Conservation (phyloP, 2,329 filamentous ascomycete genomes). For the Ophiostoma sp. region DNA sequence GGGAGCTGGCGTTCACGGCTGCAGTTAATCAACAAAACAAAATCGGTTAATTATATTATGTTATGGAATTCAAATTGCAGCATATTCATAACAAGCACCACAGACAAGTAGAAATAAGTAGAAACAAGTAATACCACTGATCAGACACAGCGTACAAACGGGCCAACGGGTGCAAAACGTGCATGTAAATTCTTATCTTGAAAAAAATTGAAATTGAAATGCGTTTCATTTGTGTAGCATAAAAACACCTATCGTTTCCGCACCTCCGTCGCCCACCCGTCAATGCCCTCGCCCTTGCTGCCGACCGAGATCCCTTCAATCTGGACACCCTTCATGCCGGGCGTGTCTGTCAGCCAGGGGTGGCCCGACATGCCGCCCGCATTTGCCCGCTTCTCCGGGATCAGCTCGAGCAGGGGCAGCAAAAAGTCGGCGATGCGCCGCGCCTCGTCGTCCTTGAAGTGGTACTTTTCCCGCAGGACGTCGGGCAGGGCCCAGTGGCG, state of each 20-base stretch:
- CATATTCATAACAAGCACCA: no score
- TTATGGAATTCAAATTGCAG: not conserved
- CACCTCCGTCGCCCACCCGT: conserved; percentile 86
- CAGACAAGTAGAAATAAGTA: not conserved
- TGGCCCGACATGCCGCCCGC: conserved; percentile 88
- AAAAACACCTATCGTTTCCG: conserved; percentile 55
- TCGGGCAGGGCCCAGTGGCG: conserved; percentile 94
- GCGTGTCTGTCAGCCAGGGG: conserved; percentile 74
- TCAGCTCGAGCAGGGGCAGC: conserved; percentile 81
- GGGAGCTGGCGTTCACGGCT: not conserved
- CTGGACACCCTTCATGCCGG: conserved; percentile 77
- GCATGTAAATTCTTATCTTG: no score
- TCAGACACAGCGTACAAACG: no score
- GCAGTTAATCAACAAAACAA: not conserved
- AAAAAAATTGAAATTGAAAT: no score
- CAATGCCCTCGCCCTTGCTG: conserved; percentile 82
- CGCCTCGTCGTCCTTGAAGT: conserved; percentile 78
- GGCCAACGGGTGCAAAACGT: no score
- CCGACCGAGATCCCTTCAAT: conserved; percentile 71
- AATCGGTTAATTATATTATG: not conserved
- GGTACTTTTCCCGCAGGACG: conserved; percentile 93
- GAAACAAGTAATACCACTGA: no score
- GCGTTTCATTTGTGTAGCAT: not conserved
- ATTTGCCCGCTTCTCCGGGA: conserved; percentile 85
- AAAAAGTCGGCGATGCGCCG: conserved; percentile 77